Conservation (phyloP, 306 rosid genomes). For the Hippophae gyantsensis region DNA sequence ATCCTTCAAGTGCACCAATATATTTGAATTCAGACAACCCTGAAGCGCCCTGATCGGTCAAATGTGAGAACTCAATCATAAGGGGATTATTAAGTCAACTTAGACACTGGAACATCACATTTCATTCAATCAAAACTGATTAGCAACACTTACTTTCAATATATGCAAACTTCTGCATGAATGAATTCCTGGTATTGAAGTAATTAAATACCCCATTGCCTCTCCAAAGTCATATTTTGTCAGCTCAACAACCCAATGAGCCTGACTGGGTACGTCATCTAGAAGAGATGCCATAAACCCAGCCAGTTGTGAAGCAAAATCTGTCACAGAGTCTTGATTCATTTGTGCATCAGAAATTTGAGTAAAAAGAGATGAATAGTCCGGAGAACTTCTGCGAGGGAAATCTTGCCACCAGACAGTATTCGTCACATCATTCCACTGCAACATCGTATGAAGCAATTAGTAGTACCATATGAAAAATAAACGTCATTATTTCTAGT, state of each 20-base stretch:
- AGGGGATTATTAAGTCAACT: neutral
- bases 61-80: slow-evolving; percentile 17
- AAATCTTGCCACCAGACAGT: slow-evolving; percentile 95
- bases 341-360: slow-evolving; percentile 18
- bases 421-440: slow-evolving; percentile 76
- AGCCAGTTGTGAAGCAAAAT: slow-evolving; percentile 72
- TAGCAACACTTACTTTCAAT: slow-evolving; percentile 20
- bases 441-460: slow-evolving; percentile 19
- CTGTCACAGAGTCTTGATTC: slow-evolving; percentile 34
- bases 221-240: slow-evolving; percentile 64
- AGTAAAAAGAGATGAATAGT: slow-evolving; percentile 55
- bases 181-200: slow-evolving; percentile 75
- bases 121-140: slow-evolving; percentile 18
- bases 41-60: slow-evolving; percentile 27
- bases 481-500: neutral
- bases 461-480: neutral
- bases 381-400: slow-evolving; percentile 32
- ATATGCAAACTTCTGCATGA: slow-evolving; percentile 30
- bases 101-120: slow-evolving; percentile 3
- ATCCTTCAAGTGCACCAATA: slow-evolving; percentile 58
- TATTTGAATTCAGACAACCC: slow-evolving; percentile 25
- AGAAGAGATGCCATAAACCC: slow-evolving; percentile 74
- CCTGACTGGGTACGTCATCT: slow-evolving; percentile 59
- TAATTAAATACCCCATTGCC: slow-evolving; percentile 61
- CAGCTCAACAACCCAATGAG: slow-evolving; percentile 60